Percentiles rank a stretch among this genome's conserved stretches.
Conservation (phyloP, 441 rosid genomes). For the Daphne laureola region DNA sequence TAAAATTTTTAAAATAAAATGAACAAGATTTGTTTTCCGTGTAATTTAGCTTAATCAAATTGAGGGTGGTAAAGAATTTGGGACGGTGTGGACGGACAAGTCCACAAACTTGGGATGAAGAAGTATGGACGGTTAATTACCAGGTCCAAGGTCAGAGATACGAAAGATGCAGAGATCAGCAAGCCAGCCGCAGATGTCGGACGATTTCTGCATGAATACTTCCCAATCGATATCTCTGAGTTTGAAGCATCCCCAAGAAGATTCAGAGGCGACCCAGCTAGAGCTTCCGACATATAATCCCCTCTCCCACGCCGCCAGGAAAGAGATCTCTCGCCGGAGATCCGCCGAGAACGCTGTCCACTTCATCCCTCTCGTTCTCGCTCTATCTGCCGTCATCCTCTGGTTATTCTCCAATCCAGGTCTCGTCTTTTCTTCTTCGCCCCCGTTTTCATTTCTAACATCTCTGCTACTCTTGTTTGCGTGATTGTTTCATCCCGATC, state of each 20-base stretch:
- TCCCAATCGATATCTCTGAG: slow-evolving; percentile 16
- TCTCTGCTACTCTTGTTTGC: too few relatives aligned
- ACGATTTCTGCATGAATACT: slow-evolving; percentile 19
- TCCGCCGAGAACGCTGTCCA: slow-evolving; percentile 70
- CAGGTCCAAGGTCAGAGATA: not conserved
- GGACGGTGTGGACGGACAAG: too few relatives aligned
- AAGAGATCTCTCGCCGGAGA: slow-evolving; percentile 50
- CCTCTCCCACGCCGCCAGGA: slow-evolving; percentile 54
- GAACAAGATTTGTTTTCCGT: too few relatives aligned
- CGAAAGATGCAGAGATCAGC: slow-evolving; percentile 65
- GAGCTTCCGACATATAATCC: slow-evolving; percentile 60
- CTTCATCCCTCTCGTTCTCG: slow-evolving; percentile 60
- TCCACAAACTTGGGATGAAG: too few relatives aligned
- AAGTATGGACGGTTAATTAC: too few relatives aligned
- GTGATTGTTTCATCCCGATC: too few relatives aligned
- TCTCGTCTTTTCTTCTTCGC: slow-evolving; percentile 6
- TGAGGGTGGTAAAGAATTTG: too few relatives aligned
- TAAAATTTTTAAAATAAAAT: too few relatives aligned
- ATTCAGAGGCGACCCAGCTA: slow-evolving; percentile 4
- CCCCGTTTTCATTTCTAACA: not conserved
- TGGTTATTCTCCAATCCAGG: slow-evolving; percentile 75
- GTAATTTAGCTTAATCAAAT: too few relatives aligned
- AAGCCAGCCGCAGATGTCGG: slow-evolving; percentile 35
- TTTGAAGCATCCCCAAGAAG: slow-evolving; percentile 1
- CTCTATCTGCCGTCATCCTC: slow-evolving; percentile 52